Evolutionary conservation across 257 asterid species (phyloP), one percentile per base, ranked within the genome.

Genomic region (Solanum tacnaense): DNA sequence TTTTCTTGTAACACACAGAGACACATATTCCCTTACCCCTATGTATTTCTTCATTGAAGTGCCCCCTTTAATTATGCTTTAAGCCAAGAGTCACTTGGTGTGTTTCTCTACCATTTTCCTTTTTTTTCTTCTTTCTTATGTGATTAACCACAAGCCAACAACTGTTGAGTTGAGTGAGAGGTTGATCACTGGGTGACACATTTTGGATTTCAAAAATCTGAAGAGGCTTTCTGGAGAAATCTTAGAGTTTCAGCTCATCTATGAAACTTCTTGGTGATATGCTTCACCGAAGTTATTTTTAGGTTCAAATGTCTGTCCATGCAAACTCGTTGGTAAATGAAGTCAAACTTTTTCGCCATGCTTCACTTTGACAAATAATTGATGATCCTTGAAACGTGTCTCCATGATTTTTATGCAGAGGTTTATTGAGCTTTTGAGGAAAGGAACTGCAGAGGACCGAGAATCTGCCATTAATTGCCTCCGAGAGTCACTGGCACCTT

Each of bases 391-490:
- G 52, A 27, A 38, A 18, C 35, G 9, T 58, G 25, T 29, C 34
- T n/a, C 21, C 84, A 27, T 49, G 52, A 83, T 44, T 56, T 88
- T 34, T 86, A 15, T 58, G 67, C 91, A 97, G 99, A 96, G 93
- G 93, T 97, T 97, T 88, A 93, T 97, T 84, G 99, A 97, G 93
- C 91, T 97, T 13, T 89, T 97, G 36, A 95, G 99, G 93, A 96
- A 92, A 89, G 98, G 99, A 88, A 96, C 95, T 78, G 87, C 86
- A 49, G 93, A 93, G 92, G 98, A 93, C 90, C 98, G 98, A 36
- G 95, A 93, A 86, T 94, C 94, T 44, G 99, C 99, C 2, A 94
- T 97, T 52, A 87, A 93, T 84, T 97, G 98, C 82, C 92, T 93
- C 84, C 93, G 98, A 34, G 91, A 91, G 70, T 94, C 97, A 67